Conservation (phyloP, 2,329 filamentous ascomycete species). For the Drechslerella coelobrocha region DNA sequence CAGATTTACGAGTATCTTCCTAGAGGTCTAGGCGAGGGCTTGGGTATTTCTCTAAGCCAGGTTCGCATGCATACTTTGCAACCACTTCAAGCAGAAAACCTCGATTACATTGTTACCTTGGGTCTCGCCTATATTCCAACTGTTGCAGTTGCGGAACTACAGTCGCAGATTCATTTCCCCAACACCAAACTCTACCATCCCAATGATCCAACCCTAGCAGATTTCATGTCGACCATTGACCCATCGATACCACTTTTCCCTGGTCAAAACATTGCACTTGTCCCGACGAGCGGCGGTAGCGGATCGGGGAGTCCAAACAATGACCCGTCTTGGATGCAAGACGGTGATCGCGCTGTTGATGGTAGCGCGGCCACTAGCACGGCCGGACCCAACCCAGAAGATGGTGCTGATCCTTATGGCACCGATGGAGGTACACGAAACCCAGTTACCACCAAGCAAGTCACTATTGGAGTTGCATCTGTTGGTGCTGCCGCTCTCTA, state of each 20-base stretch:
- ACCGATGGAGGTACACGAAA: conserved; percentile 59
- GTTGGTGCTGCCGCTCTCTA: conserved; percentile 83
- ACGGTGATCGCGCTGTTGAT: conserved; percentile 56
- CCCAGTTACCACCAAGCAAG: conserved; percentile 69
- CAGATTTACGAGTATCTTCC: conserved; percentile 87
- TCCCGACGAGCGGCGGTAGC: conserved; percentile 58
- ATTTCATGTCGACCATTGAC: conserved; percentile 82
- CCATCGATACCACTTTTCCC: conserved; percentile 75
- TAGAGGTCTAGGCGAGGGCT: conserved; percentile 70
- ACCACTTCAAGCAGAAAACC: conserved; percentile 74
- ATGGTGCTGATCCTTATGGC: conserved; percentile 53
- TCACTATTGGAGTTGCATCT: conserved; percentile 76
- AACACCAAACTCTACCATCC: conserved; percentile 78
- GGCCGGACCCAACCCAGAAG: conserved; percentile 54
- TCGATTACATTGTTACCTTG: conserved; percentile 82
- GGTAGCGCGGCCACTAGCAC: conserved; percentile 58
- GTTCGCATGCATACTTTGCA: conserved; percentile 74
- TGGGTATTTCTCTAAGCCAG: conserved; percentile 62
- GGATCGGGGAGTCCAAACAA: conserved; percentile 57
- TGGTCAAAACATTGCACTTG: conserved; percentile 57
- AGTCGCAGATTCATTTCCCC: conserved; percentile 73
- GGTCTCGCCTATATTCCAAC: conserved; percentile 78
- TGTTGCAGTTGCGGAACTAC: conserved; percentile 71
- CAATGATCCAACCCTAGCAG: conserved; percentile 68
- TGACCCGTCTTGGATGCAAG: conserved; percentile 53